Base-by-base conservation (phyloP, 176 grass and related monocot species). In the Oropetium thomaeum region DNA sequence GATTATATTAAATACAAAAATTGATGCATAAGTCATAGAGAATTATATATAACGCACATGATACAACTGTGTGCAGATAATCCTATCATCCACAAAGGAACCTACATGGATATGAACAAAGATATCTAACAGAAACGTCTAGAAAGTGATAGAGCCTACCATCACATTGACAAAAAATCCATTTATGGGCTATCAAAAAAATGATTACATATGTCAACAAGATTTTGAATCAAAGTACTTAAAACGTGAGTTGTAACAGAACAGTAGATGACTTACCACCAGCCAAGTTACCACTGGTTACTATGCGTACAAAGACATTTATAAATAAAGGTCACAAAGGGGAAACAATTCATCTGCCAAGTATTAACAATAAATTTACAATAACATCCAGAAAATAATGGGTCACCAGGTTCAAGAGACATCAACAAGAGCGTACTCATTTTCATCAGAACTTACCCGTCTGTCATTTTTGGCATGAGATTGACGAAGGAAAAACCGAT, bases 401-500 rank as follows among this genome's bases (percentile, higher is more conserved):
- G 23, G 32, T 59, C 6, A 61, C 35, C 49, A 67, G 49, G 62
- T 29, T 51, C 17, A 1, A 60, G 14, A 65, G 38, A 74, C 40
- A 67, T 67, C 16, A 34, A 44, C 19, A 73, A 79, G 30, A 60
- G 9, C 55, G 72, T 40, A 45, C 0, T 60, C 51, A 74, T 57
- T 52, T 81, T 67, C 16, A 79, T 69, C 30, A 73, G 65, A 51
- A 85, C 93, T 76, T 97, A 93, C 93, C 81, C 88, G 88, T 67
- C 87, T 90, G 70, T 97, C 93, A 72, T 97, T 97, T 78, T 90
- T 93, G 25, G 80, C 87, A 88, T 93, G 93, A 47, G 93, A 97
- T 40, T 93, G 93, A 28, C 90, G 87, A 68, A 97, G 90, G 79
- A 93, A 97, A 81, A 97, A 97, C 1, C 93, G 90, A 83, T 97